Base-by-base conservation (phyloP, 495 filamentous ascomycete genomes). In the Recurvomyces mirabilis region DNA sequence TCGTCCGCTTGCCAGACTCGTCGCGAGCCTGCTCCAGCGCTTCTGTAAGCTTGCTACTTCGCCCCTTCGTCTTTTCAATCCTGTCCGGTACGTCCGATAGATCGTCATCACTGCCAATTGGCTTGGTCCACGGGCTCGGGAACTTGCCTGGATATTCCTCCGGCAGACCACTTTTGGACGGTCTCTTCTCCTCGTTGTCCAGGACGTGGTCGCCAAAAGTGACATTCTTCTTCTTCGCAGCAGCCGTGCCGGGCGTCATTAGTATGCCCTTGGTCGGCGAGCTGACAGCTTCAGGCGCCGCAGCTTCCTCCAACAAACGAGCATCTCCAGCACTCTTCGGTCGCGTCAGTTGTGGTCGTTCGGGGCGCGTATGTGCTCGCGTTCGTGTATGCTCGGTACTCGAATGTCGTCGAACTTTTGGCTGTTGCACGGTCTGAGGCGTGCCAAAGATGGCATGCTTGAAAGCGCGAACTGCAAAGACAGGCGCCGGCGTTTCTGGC, bases 391-490 rank as follows among this genome's bases (percentile, higher is more conserved):
- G 28, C n/a, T 56, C 48, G 18, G 51, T 47, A 23, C 33, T 47
- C 10, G 51, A 54, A 31, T 49, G 32, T 6, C 46, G 39, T 2
- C 51, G 51, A 20, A 46, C 35, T 20, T 60, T 54, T 11, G 43
- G 24, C 41, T 72, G 33, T n/a, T 29, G 62, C 1, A 67, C 63
- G 18, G 67, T 70, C 15, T 72, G 75, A 14, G 86, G 85, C 2
- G 85, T 89, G 25, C 93, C 91, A 68, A 93, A 96, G 26, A 98
- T 60, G 14, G 84, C 87, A 43, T 82, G 87, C 55, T 84, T 91
- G 63, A 96, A 78, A 14, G 91, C 93, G 55, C 88, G 87, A 44
- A 91, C 75, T 11, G 88, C 89, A 66, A 98, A 96, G 1, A 94
- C 75, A 18, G 88, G 87, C 20, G 87, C 93, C 10, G 91, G 93